These are phyloP conservation scores for Daldinia childiae DNA, from an alignment of 495 filamentous ascomycete genomes.

Conservation along the genomic window DNA sequence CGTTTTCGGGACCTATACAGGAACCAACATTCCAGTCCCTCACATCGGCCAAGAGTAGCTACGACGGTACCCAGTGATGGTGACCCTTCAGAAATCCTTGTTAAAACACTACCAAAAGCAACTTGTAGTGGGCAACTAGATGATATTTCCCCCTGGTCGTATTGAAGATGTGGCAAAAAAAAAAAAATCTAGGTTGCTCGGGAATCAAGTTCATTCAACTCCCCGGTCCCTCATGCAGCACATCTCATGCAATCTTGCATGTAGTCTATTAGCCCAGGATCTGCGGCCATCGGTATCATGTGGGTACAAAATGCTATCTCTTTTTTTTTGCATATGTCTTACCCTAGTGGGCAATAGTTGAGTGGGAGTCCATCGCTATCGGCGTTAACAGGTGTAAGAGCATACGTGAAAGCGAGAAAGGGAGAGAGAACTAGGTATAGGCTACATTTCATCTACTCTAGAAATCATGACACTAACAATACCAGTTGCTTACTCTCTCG, in stretches of 20 bases:
- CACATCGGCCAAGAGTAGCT: slow-evolving; percentile 16
- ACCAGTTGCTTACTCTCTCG: slow-evolving; percentile 1
- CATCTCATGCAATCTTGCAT: slow-evolving; percentile 35
- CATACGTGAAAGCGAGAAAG: neutral
- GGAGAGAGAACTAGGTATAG: slow-evolving; percentile 2
- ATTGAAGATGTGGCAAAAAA: slow-evolving; percentile 26
- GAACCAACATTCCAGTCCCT: slow-evolving; percentile 44
- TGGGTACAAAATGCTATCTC: slow-evolving; percentile 23
- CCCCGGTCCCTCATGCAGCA: slow-evolving; percentile 23
- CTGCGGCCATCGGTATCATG: slow-evolving; percentile 22
- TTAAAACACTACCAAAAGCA: slow-evolving; percentile 17
- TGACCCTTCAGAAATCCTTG: slow-evolving; percentile 1
- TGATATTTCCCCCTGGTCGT: neutral
- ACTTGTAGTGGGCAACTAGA: slow-evolving; percentile 6
- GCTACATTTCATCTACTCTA: neutral
- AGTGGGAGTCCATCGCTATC: slow-evolving; percentile 13
- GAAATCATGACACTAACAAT: slow-evolving; percentile 3
- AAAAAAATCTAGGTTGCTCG: neutral
- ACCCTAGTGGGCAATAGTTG: slow-evolving; percentile 27
- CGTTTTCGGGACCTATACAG: slow-evolving; percentile 42
- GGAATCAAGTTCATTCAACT: slow-evolving; percentile 16
- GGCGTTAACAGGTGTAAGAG: slow-evolving; percentile 12
- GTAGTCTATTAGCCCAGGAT: slow-evolving; percentile 11
- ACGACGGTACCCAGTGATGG: slow-evolving; percentile 13
- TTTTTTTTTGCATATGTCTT: slow-evolving; percentile 30